Conservation (phyloP, 2,329 filamentous ascomycete genomes). For the Biscogniauxia marginata region DNA sequence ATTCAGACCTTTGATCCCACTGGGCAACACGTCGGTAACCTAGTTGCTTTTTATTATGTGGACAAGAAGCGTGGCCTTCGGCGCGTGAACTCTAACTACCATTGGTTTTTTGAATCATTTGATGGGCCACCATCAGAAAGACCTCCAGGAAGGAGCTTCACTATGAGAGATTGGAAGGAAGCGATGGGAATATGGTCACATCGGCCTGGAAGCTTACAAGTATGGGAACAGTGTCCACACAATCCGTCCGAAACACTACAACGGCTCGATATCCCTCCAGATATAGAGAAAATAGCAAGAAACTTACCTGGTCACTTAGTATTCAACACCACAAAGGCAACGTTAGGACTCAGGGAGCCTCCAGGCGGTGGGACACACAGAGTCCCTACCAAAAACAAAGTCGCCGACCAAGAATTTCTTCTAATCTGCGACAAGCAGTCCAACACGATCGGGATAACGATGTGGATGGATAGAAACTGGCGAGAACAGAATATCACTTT, state of each 20-base stretch:
- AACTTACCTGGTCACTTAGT: neutral
- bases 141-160: neutral
- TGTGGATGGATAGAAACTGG: neutral
- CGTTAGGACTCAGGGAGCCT: neutral
- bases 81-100: neutral
- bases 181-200: neutral
- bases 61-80: neutral
- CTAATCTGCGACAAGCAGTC: neutral
- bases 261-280: neutral
- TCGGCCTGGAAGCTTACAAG: neutral
- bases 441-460: neutral
- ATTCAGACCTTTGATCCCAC: neutral
- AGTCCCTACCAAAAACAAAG: neutral
- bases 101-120: neutral
- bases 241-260: conserved; percentile 2
- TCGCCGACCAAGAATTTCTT: neutral
- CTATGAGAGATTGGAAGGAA: neutral
- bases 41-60: neutral
- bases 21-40: neutral
- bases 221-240: conserved; percentile 1
- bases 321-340: conserved; percentile 5
- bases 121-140: neutral
- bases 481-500: neutral
- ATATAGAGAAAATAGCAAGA: neutral
- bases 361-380: neutral